phyloP scores from a whole-genome alignment of 73 alveolate species.

The Loxodes magnus region DNA sequence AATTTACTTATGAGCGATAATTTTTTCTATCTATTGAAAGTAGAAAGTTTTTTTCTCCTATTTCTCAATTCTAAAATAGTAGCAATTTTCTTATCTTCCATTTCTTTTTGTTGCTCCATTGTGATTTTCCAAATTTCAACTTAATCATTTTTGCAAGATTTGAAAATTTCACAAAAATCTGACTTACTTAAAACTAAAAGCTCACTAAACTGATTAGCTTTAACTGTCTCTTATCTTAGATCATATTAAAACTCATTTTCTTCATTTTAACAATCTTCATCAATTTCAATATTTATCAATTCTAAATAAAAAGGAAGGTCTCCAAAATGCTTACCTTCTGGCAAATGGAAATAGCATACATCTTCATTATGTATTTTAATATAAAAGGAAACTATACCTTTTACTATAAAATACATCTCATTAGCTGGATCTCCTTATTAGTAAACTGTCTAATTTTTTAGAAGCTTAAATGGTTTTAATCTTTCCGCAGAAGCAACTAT shows the following conservation, averaged over 20 bases:
- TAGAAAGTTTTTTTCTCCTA: too few species aligned
- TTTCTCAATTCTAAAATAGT: too few species aligned
- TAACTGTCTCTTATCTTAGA: too few species aligned
- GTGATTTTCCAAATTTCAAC: too few species aligned
- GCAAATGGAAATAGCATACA: neutral
- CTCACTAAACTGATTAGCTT: too few species aligned
- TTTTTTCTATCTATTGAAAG: too few species aligned
- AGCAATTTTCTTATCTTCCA: too few species aligned
- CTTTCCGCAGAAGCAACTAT: neutral
- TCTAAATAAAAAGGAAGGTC: neutral
- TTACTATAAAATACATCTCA: neutral
- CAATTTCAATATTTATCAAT: neutral
- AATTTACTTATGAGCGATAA: too few species aligned
- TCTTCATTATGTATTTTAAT: neutral
- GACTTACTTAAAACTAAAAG: too few species aligned
- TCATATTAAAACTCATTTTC: neutral
- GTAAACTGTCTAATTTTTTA: neutral
- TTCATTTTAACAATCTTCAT: neutral
- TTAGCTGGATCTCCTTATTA: neutral
- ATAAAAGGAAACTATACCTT: neutral
- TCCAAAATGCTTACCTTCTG: neutral
- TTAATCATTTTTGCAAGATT: too few species aligned
- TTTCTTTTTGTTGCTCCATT: too few species aligned
- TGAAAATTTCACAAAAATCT: too few species aligned
- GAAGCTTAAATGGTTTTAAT: neutral